These are phyloP conservation scores for Sarocladium oryzae DNA, from an alignment of 2,329 filamentous ascomycete genomes.

Conservation along the genomic window DNA sequence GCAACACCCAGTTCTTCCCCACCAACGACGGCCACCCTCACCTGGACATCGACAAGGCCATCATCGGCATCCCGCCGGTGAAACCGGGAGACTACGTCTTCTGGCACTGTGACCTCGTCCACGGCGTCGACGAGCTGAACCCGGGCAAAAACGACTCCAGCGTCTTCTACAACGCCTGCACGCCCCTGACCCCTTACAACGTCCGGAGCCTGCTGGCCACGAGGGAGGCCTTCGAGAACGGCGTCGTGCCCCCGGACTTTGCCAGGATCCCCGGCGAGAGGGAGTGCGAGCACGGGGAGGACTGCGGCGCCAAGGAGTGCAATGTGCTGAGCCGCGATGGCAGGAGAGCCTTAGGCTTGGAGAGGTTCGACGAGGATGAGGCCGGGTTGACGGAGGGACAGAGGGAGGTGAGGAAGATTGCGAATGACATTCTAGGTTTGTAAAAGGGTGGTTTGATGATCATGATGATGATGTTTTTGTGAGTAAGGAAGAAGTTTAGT, in stretches of 20 bases:
- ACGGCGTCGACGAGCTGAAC: slow-evolving; percentile 72
- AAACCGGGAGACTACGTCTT: slow-evolving; percentile 65
- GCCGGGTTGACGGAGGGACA: not conserved
- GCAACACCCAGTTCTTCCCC: slow-evolving; percentile 59
- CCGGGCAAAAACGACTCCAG: slow-evolving; percentile 62
- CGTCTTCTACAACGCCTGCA: slow-evolving; percentile 82
- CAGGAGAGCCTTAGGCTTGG: slow-evolving; percentile 8
- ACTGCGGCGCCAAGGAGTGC: slow-evolving; percentile 25
- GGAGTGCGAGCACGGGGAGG: slow-evolving; percentile 45
- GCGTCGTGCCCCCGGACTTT: slow-evolving; percentile 58
- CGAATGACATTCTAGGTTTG: not conserved
- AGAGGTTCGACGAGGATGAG: not conserved
- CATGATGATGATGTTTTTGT: too few relatives aligned
- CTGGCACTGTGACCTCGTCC: slow-evolving; percentile 71
- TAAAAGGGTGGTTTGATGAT: not conserved
- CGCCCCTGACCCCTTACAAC: slow-evolving; percentile 66
- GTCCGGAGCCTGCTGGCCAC: slow-evolving; percentile 60
- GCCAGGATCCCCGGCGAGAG: slow-evolving; percentile 52
- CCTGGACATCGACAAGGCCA: slow-evolving; percentile 52
- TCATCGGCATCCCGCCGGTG: slow-evolving; percentile 59
- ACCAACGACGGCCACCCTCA: slow-evolving; percentile 54
- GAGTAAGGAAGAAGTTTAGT: too few relatives aligned
- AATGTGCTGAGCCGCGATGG: slow-evolving; percentile 20
- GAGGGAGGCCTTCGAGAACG: slow-evolving; percentile 55
- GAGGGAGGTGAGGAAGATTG: not conserved